Conservation (phyloP, 148 eudicot species). For the Chenopodium album region DNA sequence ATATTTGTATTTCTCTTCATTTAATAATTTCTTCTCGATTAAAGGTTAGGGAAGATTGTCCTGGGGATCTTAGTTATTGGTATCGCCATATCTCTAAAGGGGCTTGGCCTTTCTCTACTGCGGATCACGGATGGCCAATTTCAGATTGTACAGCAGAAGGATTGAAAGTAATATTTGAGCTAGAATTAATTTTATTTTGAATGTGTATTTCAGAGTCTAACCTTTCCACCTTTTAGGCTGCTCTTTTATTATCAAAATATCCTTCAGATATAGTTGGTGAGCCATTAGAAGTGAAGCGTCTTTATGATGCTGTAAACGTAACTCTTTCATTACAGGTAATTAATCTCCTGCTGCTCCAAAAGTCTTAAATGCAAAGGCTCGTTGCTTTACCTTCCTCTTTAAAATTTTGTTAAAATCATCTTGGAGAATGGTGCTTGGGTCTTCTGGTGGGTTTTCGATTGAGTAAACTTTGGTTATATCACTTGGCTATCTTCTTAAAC, state of each 20-base stretch:
- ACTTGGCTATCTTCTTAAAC: no score
- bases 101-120: constrained; percentile 99
- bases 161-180: constrained; percentile 60
- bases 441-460: background rate
- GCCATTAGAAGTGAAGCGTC: constrained; percentile 58
- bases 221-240: constrained; percentile 51
- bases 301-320: constrained; percentile 84
- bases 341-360: background rate
- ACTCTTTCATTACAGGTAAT: constrained; percentile 86
- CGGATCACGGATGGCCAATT: constrained; percentile 98
- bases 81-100: constrained; percentile 99
- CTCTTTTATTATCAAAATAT: constrained; percentile 61
- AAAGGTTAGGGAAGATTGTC: constrained; percentile 82
- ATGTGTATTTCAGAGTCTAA: constrained; percentile 13
- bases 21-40: constrained; percentile 26
- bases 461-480: no score
- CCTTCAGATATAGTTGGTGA: constrained; percentile 77
- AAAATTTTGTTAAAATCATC: background rate
- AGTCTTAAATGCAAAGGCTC: background rate
- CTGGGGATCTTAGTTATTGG: constrained; percentile 77
- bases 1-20: constrained; percentile 13
- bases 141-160: constrained; percentile 98
- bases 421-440: background rate
- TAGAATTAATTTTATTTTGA: background rate
- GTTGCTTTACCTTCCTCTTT: background rate